These are phyloP conservation scores for Ulota crispa DNA, from an alignment of 225 moss, liverwort and hornwort species.

Conservation along the genomic window DNA sequence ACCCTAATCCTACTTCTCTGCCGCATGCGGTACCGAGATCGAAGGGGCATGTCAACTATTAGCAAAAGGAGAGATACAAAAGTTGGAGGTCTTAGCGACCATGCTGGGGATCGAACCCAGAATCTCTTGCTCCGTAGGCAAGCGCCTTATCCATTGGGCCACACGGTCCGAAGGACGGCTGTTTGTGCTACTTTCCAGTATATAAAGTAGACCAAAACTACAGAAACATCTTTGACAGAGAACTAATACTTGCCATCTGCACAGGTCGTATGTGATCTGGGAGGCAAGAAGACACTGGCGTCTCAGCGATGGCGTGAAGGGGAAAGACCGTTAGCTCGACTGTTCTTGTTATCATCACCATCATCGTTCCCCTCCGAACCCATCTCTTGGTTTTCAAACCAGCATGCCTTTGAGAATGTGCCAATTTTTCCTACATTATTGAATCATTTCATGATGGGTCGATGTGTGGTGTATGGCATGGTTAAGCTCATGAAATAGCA, in stretches of 20 bases:
- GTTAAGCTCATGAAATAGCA: background rate
- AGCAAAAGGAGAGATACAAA: background rate
- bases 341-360: background rate
- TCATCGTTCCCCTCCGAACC: constrained; percentile 11
- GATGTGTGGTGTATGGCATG: background rate
- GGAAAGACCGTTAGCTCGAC: constrained; percentile 38
- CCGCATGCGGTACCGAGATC: no score
- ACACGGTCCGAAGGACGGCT: constrained; percentile 1
- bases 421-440: background rate
- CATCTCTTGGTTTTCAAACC: background rate
- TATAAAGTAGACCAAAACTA: no score
- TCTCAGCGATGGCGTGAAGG: background rate
- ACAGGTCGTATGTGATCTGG: background rate
- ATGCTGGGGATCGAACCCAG: constrained; percentile 55
- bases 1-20: background rate
- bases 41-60: accelerated
- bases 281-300: background rate
- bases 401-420: background rate
- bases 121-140: constrained; percentile 53
- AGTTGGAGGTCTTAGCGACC: accelerated
- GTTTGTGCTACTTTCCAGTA: accelerated
- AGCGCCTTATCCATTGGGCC: constrained; percentile 58
- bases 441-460: background rate
- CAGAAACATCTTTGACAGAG: background rate
- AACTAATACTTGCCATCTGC: background rate